phyloP scores from a whole-genome alignment of 768 basidiomycete genomes.

The Boletus rubroflammeus region DNA sequence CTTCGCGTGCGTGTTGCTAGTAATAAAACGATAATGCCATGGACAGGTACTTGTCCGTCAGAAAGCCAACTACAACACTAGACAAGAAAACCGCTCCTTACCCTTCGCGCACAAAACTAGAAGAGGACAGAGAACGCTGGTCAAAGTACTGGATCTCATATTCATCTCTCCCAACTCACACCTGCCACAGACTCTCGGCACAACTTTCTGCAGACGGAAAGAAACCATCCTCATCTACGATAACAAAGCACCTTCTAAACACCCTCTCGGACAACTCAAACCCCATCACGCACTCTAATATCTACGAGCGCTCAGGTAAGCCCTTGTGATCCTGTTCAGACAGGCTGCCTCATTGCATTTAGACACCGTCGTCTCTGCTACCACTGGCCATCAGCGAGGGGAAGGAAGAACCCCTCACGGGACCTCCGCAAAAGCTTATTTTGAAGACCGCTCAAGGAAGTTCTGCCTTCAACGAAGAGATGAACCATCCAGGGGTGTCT shows the following conservation, averaged over 20 bases:
- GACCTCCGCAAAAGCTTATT: conserved; percentile 34
- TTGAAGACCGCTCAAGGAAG: conserved; percentile 45
- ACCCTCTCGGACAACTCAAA: conserved; percentile 64
- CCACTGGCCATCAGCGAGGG: conserved; percentile 67
- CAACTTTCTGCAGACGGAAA: conserved; percentile 30
- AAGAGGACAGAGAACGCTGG: conserved; percentile 17
- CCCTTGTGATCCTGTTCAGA: not conserved
- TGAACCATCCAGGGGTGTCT: conserved; percentile 21
- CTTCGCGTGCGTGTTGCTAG: too few relatives aligned
- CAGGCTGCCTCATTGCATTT: not conserved
- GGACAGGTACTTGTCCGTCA: conserved; percentile 27
- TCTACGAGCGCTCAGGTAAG: conserved; percentile 58
- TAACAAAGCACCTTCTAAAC: conserved; percentile 58
- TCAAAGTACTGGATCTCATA: conserved; percentile 9
- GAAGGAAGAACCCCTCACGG: conserved; percentile 37
- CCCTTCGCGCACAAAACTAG: conserved; percentile 10
- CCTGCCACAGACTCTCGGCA: conserved; percentile 25
- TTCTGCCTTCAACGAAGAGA: conserved; percentile 33
- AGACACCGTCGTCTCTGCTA: conserved; percentile 60
- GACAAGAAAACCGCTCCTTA: conserved; percentile 8
- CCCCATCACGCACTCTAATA: conserved; percentile 75
- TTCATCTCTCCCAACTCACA: not conserved
- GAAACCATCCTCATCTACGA: conserved; percentile 38
- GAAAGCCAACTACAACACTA: conserved; percentile 15
- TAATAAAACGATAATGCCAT: conserved; percentile 8